A percentile compares a stretch with the other conserved stretches of the same genome.
Conservation (phyloP, 805 yeast species). For the Saturnispora gosingensis region DNA sequence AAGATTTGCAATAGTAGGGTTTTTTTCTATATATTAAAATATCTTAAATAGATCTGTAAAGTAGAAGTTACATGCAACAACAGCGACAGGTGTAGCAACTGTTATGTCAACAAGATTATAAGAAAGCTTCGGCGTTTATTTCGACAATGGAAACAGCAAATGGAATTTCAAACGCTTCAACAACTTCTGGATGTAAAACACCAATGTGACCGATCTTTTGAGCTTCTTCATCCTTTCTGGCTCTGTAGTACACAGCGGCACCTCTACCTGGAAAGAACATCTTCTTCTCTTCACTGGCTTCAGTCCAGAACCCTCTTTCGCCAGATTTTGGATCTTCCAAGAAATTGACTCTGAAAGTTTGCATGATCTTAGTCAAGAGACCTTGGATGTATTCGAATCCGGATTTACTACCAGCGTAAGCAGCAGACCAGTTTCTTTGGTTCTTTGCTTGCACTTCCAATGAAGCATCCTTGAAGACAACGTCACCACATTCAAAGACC, state of each 20-base stretch:
- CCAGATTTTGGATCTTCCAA: constrained; percentile 42
- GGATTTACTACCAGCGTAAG: constrained; percentile 88
- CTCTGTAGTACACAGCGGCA: constrained; percentile 74
- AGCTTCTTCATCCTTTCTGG: constrained; percentile 46
- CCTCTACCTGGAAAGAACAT: constrained; percentile 97
- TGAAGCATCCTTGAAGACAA: constrained; percentile 71
- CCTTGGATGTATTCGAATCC: constrained; percentile 96
- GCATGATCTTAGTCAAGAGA: constrained; percentile 87
- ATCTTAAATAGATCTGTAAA: neutral
- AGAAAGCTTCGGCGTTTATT: constrained; percentile 79
- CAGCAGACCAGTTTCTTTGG: constrained; percentile 91
- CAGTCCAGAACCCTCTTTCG: constrained; percentile 81
- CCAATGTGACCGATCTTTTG: constrained; percentile 76
- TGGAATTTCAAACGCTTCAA: constrained; percentile 79
- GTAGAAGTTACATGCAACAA: neutral
- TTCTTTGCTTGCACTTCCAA: constrained; percentile 82
- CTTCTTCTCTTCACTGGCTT: constrained; percentile 53
- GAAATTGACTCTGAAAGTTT: constrained; percentile 88
- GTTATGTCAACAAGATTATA: constrained; percentile 31
- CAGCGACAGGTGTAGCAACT: neutral
- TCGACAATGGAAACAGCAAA: constrained; percentile 90
- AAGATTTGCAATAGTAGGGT: neutral
- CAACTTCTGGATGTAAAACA: constrained; percentile 91
- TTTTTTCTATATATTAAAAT: neutral
- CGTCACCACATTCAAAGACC: constrained; percentile 93